Evolutionary conservation across 371 early-diverging fungal genomes (phyloP).

Genomic region (Choanephora cucurbitarum): DNA sequence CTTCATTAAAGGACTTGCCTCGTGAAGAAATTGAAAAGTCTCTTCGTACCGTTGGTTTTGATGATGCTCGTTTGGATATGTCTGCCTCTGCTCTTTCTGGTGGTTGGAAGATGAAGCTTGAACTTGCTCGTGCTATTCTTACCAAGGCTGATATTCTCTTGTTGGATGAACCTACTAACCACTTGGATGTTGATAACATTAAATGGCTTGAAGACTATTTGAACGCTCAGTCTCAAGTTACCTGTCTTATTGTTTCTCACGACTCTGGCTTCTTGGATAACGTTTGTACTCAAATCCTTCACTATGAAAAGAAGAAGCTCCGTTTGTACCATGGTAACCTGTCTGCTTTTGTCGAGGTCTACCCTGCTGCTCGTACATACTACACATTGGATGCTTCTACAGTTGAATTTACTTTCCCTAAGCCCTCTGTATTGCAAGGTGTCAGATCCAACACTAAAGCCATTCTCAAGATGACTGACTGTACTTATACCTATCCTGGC

Average conservation of each 20-base stretch:
- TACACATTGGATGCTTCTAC: slow-evolving; percentile 70
- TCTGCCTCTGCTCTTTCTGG: slow-evolving; percentile 74
- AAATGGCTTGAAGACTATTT: slow-evolving; percentile 95
- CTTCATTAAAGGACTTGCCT: slow-evolving; percentile 45
- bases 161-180: slow-evolving; percentile 98
- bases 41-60: slow-evolving; percentile 67
- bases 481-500: slow-evolving; percentile 72
- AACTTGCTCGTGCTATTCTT: slow-evolving; percentile 81
- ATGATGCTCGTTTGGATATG: slow-evolving; percentile 56
- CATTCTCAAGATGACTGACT: slow-evolving; percentile 70
- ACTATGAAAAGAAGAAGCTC: slow-evolving; percentile 73
- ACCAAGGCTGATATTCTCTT: slow-evolving; percentile 90
- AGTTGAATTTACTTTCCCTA: slow-evolving; percentile 76
- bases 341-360: slow-evolving; percentile 60
- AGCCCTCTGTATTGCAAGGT: slow-evolving; percentile 74
- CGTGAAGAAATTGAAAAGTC: slow-evolving; percentile 59
- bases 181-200: slow-evolving; percentile 91
- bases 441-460: slow-evolving; percentile 77
- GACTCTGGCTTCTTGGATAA: slow-evolving; percentile 96
- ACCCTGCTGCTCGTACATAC: slow-evolving; percentile 66
- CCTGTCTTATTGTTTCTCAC: slow-evolving; percentile 98
- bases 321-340: slow-evolving; percentile 72
- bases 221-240: slow-evolving; percentile 90
- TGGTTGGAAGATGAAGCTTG: slow-evolving; percentile 91
- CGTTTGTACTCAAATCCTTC: slow-evolving; percentile 81